Base-by-base conservation (phyloP, 73 alveolate genomes). In the Tetrahymena borealis region DNA sequence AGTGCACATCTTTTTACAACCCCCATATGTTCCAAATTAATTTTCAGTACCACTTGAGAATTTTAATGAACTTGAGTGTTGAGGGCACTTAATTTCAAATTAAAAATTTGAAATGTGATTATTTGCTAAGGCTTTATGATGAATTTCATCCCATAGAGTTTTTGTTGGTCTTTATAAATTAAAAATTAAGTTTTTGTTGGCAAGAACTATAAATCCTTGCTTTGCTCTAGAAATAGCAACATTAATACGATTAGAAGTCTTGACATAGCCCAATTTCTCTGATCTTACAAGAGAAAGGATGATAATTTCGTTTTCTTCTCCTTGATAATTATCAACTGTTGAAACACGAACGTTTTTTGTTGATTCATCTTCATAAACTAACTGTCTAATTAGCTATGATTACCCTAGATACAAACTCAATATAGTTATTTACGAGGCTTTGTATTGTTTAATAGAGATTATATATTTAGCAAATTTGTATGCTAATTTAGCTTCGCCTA, bases 171-270 rank as follows among this genome's bases (percentile, higher is more conserved):
- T 32, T n/a, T 12, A n/a, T 42, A n/a, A 1, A 7, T 32, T 42
- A 0, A 10, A 0, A 90, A 97, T 94, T 92, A 98, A 98, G 31
- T 95, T 95, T 91, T 96, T 94, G 91, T 98, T 98, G 78, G 99
- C 99, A 39, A 98, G 96, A 10, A 98, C 94, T 94, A 94, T 97
- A 38, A 98, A 92, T 0, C 99, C 99, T 33, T 90, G 38, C 94
- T 93, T 97, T 37, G 99, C 99, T 98, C 99, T 98, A 33, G 98
- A 94, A 85, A 98, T 94, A 31, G 99, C 98, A 18, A 98, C 99
- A 94, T 97, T 93, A 15, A 98, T 97, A 94, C 99, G 95, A 91
- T 98, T 98, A 37, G 91, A 94, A 37, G 93, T 94, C 93, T 94
- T 95, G n/a, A 98, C 92, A 94, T 91, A 98, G 32, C 99, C 99